Evolutionary conservation across 768 basidiomycete species (phyloP).

Genomic region (Suillus discolor): DNA sequence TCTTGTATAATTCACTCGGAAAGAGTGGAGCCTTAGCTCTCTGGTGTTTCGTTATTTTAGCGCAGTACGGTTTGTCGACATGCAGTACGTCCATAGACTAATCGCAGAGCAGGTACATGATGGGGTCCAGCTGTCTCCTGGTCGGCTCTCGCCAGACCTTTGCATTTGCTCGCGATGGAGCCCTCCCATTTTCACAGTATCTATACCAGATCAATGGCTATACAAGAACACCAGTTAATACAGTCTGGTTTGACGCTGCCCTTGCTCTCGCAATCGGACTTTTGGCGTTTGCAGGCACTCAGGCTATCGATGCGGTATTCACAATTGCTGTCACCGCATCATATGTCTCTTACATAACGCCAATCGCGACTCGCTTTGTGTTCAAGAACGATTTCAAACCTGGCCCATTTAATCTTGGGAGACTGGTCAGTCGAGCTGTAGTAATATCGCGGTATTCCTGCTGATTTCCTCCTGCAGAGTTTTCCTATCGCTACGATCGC

Average conservation of each 20-base stretch:
- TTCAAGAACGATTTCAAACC: slow-evolving; percentile 52
- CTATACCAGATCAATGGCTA: slow-evolving; percentile 57
- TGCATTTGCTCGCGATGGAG: slow-evolving; percentile 43
- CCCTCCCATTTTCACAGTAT: slow-evolving; percentile 61
- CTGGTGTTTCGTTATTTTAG: background rate
- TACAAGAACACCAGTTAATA: slow-evolving; percentile 58
- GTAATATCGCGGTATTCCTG: background rate
- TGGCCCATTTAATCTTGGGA: slow-evolving; percentile 58
- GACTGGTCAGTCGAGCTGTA: background rate
- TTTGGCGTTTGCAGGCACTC: slow-evolving; percentile 58
- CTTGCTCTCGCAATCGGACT: slow-evolving; percentile 53
- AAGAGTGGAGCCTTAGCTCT: background rate
- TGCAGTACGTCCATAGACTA: background rate
- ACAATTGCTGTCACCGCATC: slow-evolving; percentile 45
- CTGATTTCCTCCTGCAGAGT: slow-evolving; percentile 18
- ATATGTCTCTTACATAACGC: slow-evolving; percentile 58
- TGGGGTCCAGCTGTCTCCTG: slow-evolving; percentile 47
- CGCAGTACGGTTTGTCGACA: background rate
- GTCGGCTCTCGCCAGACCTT: slow-evolving; percentile 63
- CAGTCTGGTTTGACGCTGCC: slow-evolving; percentile 54
- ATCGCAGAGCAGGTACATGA: background rate
- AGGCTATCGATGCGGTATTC: slow-evolving; percentile 64
- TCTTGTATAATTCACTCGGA: background rate
- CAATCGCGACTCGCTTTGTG: slow-evolving; percentile 53
- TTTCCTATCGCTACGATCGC: slow-evolving; percentile 33